Evolutionary conservation across 2,329 filamentous ascomycete genomes (phyloP), one percentile per base, ranked within the genome.

Genomic region (Venturiaceae sp.): DNA sequence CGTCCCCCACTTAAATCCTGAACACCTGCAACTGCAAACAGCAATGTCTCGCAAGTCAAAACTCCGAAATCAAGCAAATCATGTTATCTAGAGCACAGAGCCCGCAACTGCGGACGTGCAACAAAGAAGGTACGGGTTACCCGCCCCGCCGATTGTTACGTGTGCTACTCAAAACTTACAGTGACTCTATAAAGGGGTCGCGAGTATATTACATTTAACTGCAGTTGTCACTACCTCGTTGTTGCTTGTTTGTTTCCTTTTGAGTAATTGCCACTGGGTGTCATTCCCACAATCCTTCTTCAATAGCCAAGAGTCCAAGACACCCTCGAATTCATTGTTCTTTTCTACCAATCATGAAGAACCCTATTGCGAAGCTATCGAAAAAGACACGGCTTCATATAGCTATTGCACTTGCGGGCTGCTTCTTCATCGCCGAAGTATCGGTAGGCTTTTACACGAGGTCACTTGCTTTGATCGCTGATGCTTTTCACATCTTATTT

Each of bases 401-500:
- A 34, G 55, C 44, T 11, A 61, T 61, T 16, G 60, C 21, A 19
- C 50, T 61, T 16, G 57, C 53, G 3, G 23, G 41, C n/a, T 60
- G 14, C 30, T 61, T 61, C 54, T 61, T 61, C 59, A 13, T 61
- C 26, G 53, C 41, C 9, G 60, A 61, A 46, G 44, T 61, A 19
- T 41, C 59, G 82, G 82, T 86, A 60, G 85, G 85, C 2, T 86
- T 88, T 64, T 83, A 83, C 61, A 90, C 88, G 1, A 77, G 78
- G 56, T 90, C 87, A 0, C 75, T 92, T 11, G 86, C 86, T 0
- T 75, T 92, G 2, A 75, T 91, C 28, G 87, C 88, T 30, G 88
- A 92, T 75, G 86, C 88, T 1, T 90, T 91, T 64, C 88, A 91
- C 68, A 21, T 44, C 21, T 11, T 30, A 8, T 55, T 46, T 64